Evolutionary conservation across 2,329 filamentous ascomycete genomes (phyloP), one percentile per base, ranked within the genome.

Genomic region (Botrytis deweyae): DNA sequence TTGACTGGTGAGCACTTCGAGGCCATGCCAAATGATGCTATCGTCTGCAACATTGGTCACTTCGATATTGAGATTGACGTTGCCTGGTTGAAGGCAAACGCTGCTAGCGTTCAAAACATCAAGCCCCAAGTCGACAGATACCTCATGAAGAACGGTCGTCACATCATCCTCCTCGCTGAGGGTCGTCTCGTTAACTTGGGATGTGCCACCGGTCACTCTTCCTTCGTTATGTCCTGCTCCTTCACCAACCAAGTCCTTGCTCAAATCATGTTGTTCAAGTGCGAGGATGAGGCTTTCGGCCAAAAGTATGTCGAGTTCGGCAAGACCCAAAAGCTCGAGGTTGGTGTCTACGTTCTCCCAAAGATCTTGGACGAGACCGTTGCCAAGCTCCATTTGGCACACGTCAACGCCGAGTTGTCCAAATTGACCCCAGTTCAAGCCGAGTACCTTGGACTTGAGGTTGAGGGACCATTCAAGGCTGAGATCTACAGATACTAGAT

Each of bases 201-300:
- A 86, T 99, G 96, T 86, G 96, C 96, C 83, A 99, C 96, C 78
- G 96, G 96, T 80, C 96, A 99, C 92, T 97, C 95, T 80, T 98
- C 95, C 71, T 99, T 99, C 86, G 96, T 99, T 89, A 98, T 99
- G 96, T 98, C 95, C 81, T 99, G 96, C 92, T 98, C 95, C 78
- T 99, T 99, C 92, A 97, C 95, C 90, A 99, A 99, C 92, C 96
- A 99, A 90, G 96, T 98, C 81, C 93, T 99, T 84, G 96, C 96
- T 80, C 96, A 99, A 89, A 98, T 99, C 87, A 92, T 97, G 88
- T 88, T 99, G 82, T 99, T 86, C 93, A 98, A 98, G 92, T 92
- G 91, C 82, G 88, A 92, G 81, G 95, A 98, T 84, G 89, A 89
- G 83, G 92, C 87, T 74, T 99, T 97, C 84, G 90, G 92, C 86